Percentiles rank a stretch among this genome's conserved stretches.
phyloP scores from a whole-genome alignment of 345 rosid species.

The Pelargonium nanum region DNA sequence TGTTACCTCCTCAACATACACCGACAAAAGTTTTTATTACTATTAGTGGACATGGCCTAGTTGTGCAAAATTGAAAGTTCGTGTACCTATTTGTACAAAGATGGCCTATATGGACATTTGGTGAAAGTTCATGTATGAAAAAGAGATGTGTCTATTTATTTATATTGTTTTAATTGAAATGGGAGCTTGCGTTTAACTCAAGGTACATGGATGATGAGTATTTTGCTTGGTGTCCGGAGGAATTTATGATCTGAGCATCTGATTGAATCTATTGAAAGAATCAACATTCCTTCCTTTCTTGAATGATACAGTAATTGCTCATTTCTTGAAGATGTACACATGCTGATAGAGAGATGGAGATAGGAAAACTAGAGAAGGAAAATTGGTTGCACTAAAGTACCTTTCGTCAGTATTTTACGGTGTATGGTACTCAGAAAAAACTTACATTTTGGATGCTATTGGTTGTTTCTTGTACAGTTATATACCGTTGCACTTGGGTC shows the following conservation, averaged over 20 bases:
- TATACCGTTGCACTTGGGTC: slow-evolving; percentile 69
- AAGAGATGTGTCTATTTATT: no score
- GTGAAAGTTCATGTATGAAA: no score
- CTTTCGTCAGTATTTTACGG: neutral
- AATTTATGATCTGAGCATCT: neutral
- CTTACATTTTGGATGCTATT: neutral
- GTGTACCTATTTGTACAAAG: no score
- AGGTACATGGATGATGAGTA: neutral
- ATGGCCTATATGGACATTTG: neutral
- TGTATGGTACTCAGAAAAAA: no score
- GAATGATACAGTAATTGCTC: neutral
- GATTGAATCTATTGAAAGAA: slow-evolving; percentile 3
- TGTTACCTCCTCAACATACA: no score
- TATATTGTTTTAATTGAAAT: no score
- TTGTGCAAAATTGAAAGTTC: no score
- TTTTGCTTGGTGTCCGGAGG: neutral
- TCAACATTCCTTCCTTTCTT: neutral
- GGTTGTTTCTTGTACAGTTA: slow-evolving; percentile 34
- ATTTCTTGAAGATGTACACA: neutral
- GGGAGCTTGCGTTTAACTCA: neutral
- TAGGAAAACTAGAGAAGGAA: neutral
- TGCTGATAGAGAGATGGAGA: neutral
- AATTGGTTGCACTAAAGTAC: neutral
- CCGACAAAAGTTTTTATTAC: no score
- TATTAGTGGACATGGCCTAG: no score